phyloP scores from a whole-genome alignment of 2,329 filamentous ascomycete genomes.

The Clarireedia homoeocarpa region DNA sequence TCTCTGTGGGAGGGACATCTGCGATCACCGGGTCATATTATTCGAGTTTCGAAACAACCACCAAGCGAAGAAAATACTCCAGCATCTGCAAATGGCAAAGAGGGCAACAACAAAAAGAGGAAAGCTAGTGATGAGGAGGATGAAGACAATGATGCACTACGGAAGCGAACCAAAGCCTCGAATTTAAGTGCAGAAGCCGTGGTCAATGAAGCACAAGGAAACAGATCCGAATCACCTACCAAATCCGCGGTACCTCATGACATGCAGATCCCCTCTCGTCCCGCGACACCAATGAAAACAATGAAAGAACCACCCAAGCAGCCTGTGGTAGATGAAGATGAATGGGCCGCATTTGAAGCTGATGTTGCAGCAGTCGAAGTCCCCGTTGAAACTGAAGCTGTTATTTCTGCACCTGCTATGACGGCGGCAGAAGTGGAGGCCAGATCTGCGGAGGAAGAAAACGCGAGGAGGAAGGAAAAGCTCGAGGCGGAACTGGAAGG shows the following conservation, averaged over 20 bases:
- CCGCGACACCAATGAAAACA: constrained; percentile 46
- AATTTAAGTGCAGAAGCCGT: constrained; percentile 29
- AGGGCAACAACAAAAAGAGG: constrained; percentile 39
- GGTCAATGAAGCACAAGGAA: constrained; percentile 22
- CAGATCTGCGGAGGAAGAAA: constrained; percentile 42
- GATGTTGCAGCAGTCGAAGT: constrained; percentile 54
- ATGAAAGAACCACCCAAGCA: constrained; percentile 35
- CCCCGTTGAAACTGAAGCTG: constrained; percentile 37
- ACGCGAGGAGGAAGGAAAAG: constrained; percentile 38
- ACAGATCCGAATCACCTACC: not conserved
- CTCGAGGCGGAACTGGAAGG: constrained; percentile 51
- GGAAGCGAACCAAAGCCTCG: constrained; percentile 37
- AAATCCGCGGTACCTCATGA: constrained; percentile 31
- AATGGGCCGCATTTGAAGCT: constrained; percentile 83
- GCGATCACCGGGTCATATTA: constrained; percentile 37
- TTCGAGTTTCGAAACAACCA: constrained; percentile 30
- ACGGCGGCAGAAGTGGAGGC: constrained; percentile 54
- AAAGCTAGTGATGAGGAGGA: constrained; percentile 36
- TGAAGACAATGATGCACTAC: constrained; percentile 33
- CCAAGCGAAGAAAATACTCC: constrained; percentile 4
- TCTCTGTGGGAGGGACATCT: constrained; percentile 59
- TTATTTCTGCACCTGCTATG: constrained; percentile 63
- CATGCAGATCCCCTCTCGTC: constrained; percentile 55
- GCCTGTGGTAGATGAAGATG: constrained; percentile 58
- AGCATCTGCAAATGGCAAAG: not conserved